Percentiles rank a stretch among this genome's conserved stretches.
Evolutionary conservation across 176 grass and related monocot genomes (phyloP).

Genomic region (Avena eriantha): DNA sequence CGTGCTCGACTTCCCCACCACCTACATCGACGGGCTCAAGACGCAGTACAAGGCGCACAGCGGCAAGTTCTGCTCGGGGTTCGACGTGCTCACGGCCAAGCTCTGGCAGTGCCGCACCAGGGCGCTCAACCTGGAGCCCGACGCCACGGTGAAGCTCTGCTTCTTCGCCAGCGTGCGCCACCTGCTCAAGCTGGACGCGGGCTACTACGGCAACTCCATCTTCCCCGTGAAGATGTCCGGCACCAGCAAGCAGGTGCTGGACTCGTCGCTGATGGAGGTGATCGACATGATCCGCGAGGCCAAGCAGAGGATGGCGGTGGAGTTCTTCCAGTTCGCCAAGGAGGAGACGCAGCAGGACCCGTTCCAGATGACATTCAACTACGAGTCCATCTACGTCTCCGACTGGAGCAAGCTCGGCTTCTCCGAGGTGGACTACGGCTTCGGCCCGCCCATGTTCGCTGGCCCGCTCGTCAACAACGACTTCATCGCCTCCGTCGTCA

Average conservation of each 20-base stretch:
- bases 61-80: constrained; percentile 69
- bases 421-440: constrained; percentile 76
- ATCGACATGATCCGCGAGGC: constrained; percentile 63
- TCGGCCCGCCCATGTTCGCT: constrained; percentile 66
- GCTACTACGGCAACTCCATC: constrained; percentile 80
- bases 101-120: constrained; percentile 68
- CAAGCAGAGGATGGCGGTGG: constrained; percentile 55
- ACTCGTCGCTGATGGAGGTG: constrained; percentile 53
- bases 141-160: constrained; percentile 52
- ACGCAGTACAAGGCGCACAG: constrained; percentile 58
- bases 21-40: constrained; percentile 60
- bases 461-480: constrained; percentile 81
- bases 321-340: constrained; percentile 72
- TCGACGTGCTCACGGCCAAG: constrained; percentile 65
- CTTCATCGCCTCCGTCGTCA: constrained; percentile 77
- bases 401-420: constrained; percentile 93
- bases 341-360: constrained; percentile 64
- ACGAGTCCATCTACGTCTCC: constrained; percentile 76
- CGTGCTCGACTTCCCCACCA: constrained; percentile 54
- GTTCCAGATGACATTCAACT: constrained; percentile 82
- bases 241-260: constrained; percentile 13
- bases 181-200: constrained; percentile 54
- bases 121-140: constrained; percentile 47
- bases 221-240: constrained; percentile 63
- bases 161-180: constrained; percentile 69